Evolutionary conservation across 108 stramenopile genomes (phyloP), one percentile per base, ranked within the genome.

Genomic region (Nannochloropsis oceanica): DNA sequence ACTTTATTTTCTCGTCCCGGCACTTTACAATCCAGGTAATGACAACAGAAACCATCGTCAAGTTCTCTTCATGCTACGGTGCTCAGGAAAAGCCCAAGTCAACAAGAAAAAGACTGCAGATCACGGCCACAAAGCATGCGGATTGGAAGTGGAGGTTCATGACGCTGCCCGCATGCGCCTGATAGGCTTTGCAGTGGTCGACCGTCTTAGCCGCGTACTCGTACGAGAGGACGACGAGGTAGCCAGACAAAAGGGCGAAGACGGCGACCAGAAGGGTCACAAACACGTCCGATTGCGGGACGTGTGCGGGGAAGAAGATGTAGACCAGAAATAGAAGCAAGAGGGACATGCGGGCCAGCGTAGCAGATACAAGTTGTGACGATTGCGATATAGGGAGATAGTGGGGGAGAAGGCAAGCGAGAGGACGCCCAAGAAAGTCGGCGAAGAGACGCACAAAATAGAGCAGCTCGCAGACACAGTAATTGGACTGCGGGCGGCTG

Each of bases 361-460:
- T 14, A 25, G 1, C 13, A 73, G 13, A 11, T 0, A 83, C 1
- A 2, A 83, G 25, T 8, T 44, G 59, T 13, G 13, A 24, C 24
- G 44, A 25, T 43, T 83, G 83, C 3, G 13, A 24, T 20, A 44
- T 7, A 43, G 8, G 2, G 5, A 14, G 83, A 24, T 5, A 42
- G 8, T 24, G 44, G 44, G 83, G 43, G 25, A 83, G 83, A 10
- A 73, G 59, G 13, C 24, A 42, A 24, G 43, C 42, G 13, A 83
- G 83, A 14, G 83, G 83, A 14, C 83, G 44, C 13, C 83, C 83
- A 27, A 83, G 83, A 20, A 83, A 27, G 73, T 83, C 83, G 83
- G 42, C 25, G 25, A 83, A 83, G 8, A 83, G 44, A 14, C 83
- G 44, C 44, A 25, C 42, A 43, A 83, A 83, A 43, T 83, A 83